Evolutionary conservation across 192 early-diverging fungal genomes (phyloP).

Genomic region (Linnemannia elongata): DNA sequence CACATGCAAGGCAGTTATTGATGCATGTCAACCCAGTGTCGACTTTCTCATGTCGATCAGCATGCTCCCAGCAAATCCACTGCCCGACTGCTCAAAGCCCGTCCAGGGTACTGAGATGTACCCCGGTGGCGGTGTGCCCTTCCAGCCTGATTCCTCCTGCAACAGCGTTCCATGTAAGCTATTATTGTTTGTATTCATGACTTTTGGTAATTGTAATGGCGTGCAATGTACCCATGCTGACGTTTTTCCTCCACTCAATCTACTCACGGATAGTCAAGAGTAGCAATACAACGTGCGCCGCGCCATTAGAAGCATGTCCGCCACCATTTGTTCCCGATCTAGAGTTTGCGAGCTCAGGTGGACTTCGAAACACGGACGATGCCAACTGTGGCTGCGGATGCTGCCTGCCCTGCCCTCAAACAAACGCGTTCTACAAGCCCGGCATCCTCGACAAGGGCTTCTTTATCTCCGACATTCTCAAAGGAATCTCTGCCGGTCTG

Average conservation of each 20-base stretch:
- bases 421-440: conserved; percentile 57
- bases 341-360: conserved; percentile 17
- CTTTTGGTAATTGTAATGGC: conserved; percentile 1
- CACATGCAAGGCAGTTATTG: conserved; percentile 22
- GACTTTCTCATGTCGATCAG: background rate
- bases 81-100: conserved; percentile 28
- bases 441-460: conserved; percentile 54
- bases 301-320: conserved; percentile 28
- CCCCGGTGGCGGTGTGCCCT: conserved; percentile 3
- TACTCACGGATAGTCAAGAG: conserved; percentile 14
- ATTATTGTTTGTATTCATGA: too few species aligned
- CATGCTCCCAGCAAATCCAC: background rate
- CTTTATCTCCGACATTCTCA: conserved; percentile 58
- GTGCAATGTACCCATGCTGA: conserved; percentile 51
- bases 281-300: conserved; percentile 29
- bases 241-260: background rate
- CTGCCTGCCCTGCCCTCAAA: conserved; percentile 61
- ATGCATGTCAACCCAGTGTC: conserved; percentile 20
- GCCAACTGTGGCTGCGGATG: conserved; percentile 54
- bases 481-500: conserved; percentile 44
- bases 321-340: conserved; percentile 55
- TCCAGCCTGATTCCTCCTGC: conserved; percentile 18
- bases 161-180: background rate
- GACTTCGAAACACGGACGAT: conserved; percentile 36
- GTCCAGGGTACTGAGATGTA: conserved; percentile 8